Evolutionary conservation across 768 basidiomycete species (phyloP).

Genomic region (Termitomyces sp.): DNA sequence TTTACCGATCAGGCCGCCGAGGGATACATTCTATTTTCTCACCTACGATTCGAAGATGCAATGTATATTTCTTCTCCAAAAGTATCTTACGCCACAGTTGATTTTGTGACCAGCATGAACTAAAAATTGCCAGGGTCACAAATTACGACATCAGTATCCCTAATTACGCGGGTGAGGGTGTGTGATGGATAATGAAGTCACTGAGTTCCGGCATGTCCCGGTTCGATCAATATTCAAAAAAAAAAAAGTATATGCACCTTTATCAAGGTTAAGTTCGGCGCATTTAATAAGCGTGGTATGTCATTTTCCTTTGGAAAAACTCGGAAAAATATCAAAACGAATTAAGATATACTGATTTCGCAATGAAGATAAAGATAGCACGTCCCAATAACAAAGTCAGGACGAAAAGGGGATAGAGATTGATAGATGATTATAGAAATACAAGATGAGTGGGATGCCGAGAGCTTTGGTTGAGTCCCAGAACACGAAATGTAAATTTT

Average conservation of each 20-base stretch:
- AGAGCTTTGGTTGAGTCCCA: background rate
- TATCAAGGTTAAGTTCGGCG: too few species aligned
- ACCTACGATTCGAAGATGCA: background rate
- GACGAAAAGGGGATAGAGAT: background rate
- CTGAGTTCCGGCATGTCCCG: background rate
- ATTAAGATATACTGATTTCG: background rate
- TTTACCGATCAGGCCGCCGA: background rate
- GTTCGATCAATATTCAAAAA: background rate
- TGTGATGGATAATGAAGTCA: background rate
- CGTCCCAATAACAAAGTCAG: background rate
- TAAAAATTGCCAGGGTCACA: background rate
- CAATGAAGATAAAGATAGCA: conserved; percentile 6
- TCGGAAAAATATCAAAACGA: background rate
- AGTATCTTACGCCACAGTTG: background rate
- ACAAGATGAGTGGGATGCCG: conserved; percentile 3
- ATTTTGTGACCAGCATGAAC: background rate
- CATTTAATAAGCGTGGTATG: background rate
- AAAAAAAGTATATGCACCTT: background rate
- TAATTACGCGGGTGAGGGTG: too few species aligned
- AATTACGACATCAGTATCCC: too few species aligned
- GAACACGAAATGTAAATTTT: background rate
- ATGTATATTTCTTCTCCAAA: background rate
- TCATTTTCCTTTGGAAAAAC: background rate
- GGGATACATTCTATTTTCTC: background rate
- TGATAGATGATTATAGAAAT: conserved; percentile 7